Percentiles rank a stretch among this genome's conserved stretches.
Evolutionary conservation across 169 alveolate genomes (phyloP).

Genomic region (Cytauxzoon felis): DNA sequence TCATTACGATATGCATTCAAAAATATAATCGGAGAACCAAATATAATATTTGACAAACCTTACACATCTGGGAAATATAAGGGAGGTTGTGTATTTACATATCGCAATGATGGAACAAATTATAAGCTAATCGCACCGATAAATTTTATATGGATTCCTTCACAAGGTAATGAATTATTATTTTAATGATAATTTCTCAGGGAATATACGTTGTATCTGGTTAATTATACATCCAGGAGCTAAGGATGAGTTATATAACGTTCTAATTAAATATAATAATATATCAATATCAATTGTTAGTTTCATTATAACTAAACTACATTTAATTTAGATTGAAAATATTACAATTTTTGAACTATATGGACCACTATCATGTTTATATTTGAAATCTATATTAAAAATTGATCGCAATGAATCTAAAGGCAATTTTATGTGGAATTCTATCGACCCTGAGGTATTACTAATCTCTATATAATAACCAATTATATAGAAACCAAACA

Average conservation of each 20-base stretch:
- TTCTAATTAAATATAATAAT: background rate
- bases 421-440: slow-evolving; percentile 34
- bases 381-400: slow-evolving; percentile 20
- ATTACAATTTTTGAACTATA: slow-evolving; percentile 39
- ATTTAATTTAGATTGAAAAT: slow-evolving; percentile 6
- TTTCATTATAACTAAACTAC: background rate
- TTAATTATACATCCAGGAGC: slow-evolving; percentile 54
- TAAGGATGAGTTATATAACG: slow-evolving; percentile 14
- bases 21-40: slow-evolving; percentile 21
- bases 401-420: slow-evolving; percentile 19
- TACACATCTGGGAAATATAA: slow-evolving; percentile 6
- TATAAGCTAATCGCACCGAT: slow-evolving; percentile 36
- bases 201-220: slow-evolving; percentile 30
- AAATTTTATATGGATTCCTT: slow-evolving; percentile 43
- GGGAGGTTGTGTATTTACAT: slow-evolving; percentile 22
- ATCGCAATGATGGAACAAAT: background rate
- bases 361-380: slow-evolving; percentile 44
- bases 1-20: slow-evolving; percentile 13
- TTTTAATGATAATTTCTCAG: background rate
- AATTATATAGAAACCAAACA: slow-evolving; percentile 1
- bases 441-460: slow-evolving; percentile 9
- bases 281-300: background rate
- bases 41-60: slow-evolving; percentile 26
- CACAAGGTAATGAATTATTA: background rate
- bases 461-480: background rate